These are phyloP conservation scores for Tetrahymena borealis DNA, from an alignment of 73 alveolate species.

Conservation along the genomic window DNA sequence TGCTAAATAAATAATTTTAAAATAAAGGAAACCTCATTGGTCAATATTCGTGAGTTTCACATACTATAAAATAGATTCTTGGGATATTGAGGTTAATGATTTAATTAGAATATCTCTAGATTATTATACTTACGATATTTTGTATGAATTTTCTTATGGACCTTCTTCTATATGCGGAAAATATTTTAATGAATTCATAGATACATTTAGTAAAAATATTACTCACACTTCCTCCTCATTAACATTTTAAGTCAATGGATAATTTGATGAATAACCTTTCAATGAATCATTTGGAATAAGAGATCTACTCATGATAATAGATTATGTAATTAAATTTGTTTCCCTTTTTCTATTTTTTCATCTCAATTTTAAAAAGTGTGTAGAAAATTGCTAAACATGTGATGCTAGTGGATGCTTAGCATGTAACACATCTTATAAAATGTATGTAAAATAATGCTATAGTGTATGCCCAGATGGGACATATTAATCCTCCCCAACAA, in stretches of 20 bases:
- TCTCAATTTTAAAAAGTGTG: not conserved
- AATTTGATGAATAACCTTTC: not conserved
- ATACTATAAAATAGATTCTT: too few species aligned
- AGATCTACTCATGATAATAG: not conserved
- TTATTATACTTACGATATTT: too few species aligned
- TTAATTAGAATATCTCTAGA: too few species aligned
- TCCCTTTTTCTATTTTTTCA: not conserved
- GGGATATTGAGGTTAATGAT: too few species aligned
- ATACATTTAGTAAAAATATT: not conserved
- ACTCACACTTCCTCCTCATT: not conserved
- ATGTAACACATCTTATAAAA: not conserved
- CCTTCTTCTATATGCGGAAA: too few species aligned
- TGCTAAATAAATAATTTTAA: too few species aligned
- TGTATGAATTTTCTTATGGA: too few species aligned
- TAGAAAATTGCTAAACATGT: not conserved
- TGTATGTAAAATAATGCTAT: not conserved
- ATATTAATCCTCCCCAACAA: not conserved
- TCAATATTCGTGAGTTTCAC: too few species aligned
- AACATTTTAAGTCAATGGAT: not conserved
- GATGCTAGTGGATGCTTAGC: not conserved
- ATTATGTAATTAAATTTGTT: not conserved
- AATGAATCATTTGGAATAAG: not conserved
- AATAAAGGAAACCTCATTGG: too few species aligned
- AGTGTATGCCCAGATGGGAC: not conserved
- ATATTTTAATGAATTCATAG: too few species aligned